Percentiles rank a stretch among this genome's conserved stretches.
Evolutionary conservation across 164 flowering plant species (phyloP).

Genomic region (Kalanchoe fedtschenkoi): DNA sequence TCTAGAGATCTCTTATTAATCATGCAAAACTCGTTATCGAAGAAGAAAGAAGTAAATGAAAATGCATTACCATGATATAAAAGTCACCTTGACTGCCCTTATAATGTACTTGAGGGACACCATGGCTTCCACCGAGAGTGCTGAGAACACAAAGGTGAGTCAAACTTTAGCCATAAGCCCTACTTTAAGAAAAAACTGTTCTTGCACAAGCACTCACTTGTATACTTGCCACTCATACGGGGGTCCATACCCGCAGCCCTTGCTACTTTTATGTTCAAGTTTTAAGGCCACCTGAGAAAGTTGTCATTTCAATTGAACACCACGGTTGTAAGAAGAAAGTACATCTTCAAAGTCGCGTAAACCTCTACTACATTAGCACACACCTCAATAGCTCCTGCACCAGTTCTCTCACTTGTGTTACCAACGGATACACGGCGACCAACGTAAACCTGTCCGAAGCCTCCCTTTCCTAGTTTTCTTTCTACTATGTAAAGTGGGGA

Average conservation of each 20-base stretch:
- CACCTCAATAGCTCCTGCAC: conserved; percentile 41
- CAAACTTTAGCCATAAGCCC: background rate
- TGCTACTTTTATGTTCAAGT: conserved; percentile 56
- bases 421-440: conserved; percentile 30
- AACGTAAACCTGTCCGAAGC: conserved; percentile 55
- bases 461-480: conserved; percentile 54
- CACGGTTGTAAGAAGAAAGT: background rate
- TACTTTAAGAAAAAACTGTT: background rate
- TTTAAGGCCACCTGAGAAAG: conserved; percentile 38
- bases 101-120: conserved; percentile 52
- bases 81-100: conserved; percentile 61
- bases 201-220: background rate
- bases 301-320: background rate
- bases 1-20: background rate
- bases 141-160: conserved; percentile 18
- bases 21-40: background rate
- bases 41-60: background rate
- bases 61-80: conserved; percentile 43
- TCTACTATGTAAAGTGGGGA: conserved; percentile 42
- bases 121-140: conserved; percentile 54
- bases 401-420: conserved; percentile 20
- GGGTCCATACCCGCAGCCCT: conserved; percentile 58
- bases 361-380: background rate
- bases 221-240: conserved; percentile 67
- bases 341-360: background rate